Conservation (phyloP, 179 eudicot genomes). For the Gypsophila paniculata region DNA sequence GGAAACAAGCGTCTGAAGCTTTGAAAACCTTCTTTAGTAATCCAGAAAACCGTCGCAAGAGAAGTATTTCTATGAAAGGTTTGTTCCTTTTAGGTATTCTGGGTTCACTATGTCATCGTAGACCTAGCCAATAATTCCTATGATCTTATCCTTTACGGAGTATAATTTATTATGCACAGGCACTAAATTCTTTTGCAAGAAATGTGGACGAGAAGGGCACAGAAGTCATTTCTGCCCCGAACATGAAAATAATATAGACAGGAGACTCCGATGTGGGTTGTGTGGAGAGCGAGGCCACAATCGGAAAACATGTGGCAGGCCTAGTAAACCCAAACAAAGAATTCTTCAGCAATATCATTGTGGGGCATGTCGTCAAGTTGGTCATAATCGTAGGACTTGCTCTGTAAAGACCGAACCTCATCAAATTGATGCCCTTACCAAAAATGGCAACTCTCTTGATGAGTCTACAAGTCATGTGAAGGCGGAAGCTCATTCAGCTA, state of each 20-base stretch:
- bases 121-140: neutral
- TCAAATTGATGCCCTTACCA: neutral
- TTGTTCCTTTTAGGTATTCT: neutral
- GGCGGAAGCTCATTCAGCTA: neutral
- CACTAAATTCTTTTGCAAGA: slow-evolving; percentile 56
- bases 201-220: slow-evolving; percentile 88
- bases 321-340: slow-evolving; percentile 24
- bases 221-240: slow-evolving; percentile 73
- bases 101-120: neutral
- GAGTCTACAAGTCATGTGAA: slow-evolving; percentile 15
- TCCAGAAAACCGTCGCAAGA: slow-evolving; percentile 82
- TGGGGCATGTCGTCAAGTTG: slow-evolving; percentile 46
- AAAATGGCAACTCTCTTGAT: slow-evolving; percentile 7
- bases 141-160: neutral
- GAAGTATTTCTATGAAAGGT: slow-evolving; percentile 93
- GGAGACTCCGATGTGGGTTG: slow-evolving; percentile 51
- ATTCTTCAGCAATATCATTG: slow-evolving; percentile 39
- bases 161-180: slow-evolving; percentile 41
- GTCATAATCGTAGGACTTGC: slow-evolving; percentile 77
- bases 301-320: slow-evolving; percentile 57
- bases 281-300: slow-evolving; percentile 86
- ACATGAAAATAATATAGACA: slow-evolving; percentile 33
- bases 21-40: slow-evolving; percentile 73
- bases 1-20: slow-evolving; percentile 80
- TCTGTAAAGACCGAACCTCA: slow-evolving; percentile 15